A percentile compares a stretch with the other conserved stretches of the same genome.
Conservation (phyloP, 2,329 filamentous ascomycete genomes). For the Colletotrichum incanum region DNA sequence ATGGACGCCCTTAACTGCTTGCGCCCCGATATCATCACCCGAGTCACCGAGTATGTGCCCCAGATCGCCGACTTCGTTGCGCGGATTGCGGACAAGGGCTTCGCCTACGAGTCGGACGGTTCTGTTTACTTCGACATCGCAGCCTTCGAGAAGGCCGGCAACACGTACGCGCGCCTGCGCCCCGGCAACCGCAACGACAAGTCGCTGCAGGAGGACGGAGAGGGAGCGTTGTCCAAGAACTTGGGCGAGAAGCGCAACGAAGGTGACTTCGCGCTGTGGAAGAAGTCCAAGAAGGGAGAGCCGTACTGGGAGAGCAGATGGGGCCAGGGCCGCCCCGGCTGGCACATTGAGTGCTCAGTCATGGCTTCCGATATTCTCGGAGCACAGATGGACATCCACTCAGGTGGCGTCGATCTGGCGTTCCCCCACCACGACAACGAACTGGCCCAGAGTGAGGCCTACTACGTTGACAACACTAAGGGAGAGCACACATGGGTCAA, state of each 20-base stretch:
- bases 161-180: slow-evolving; percentile 87
- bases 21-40: slow-evolving; percentile 84
- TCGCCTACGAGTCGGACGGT: slow-evolving; percentile 85
- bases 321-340: slow-evolving; percentile 90
- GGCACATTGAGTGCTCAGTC: slow-evolving; percentile 97
- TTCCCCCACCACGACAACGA: slow-evolving; percentile 97
- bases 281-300: slow-evolving; percentile 91
- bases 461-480: slow-evolving; percentile 72
- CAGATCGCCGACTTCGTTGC: slow-evolving; percentile 91
- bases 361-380: slow-evolving; percentile 95
- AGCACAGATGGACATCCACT: slow-evolving; percentile 90
- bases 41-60: slow-evolving; percentile 93
- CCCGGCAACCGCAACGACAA: slow-evolving; percentile 90
- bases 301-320: slow-evolving; percentile 91
- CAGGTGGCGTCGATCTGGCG: slow-evolving; percentile 90
- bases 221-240: slow-evolving; percentile 82
- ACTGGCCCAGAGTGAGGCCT: slow-evolving; percentile 91
- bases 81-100: slow-evolving; percentile 86
- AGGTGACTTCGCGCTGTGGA: slow-evolving; percentile 95
- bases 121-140: slow-evolving; percentile 96
- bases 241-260: slow-evolving; percentile 79
- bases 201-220: slow-evolving; percentile 87
- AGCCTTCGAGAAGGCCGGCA: slow-evolving; percentile 87
- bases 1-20: slow-evolving; percentile 90
- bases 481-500: slow-evolving; percentile 86